Percentiles rank a stretch among this genome's conserved stretches.
These are phyloP conservation scores for Cladophialophora bantiana DNA, from an alignment of 2,329 filamentous ascomycete species.

Conservation along the genomic window DNA sequence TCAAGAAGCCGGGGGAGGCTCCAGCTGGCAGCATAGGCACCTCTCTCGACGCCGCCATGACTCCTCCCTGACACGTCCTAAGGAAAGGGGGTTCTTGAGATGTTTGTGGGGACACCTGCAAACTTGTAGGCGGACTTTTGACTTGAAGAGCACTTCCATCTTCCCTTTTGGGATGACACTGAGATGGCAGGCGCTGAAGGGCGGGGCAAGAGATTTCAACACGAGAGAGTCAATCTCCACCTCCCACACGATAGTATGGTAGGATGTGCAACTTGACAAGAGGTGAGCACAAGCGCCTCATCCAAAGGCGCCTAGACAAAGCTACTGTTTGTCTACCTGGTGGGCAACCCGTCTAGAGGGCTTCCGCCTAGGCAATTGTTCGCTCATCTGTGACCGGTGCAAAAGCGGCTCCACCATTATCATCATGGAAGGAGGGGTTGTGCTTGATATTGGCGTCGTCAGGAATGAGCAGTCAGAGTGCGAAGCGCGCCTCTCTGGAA, in stretches of 20 bases:
- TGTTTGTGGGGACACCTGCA: conserved; percentile 1
- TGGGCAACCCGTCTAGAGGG: not conserved
- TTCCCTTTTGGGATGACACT: not conserved
- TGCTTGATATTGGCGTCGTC: no score
- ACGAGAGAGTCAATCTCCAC: not conserved
- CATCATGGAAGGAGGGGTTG: not conserved
- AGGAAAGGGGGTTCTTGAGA: not conserved
- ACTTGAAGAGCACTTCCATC: not conserved
- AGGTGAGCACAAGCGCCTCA: not conserved
- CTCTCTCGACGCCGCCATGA: not conserved
- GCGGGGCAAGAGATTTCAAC: not conserved
- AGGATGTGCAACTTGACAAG: not conserved
- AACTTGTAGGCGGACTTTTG: not conserved
- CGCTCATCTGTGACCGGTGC: not conserved
- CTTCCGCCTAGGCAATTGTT: not conserved
- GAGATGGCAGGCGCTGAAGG: not conserved
- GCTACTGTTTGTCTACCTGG: not conserved
- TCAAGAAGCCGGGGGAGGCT: not conserved
- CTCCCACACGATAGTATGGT: not conserved
- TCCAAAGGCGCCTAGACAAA: not conserved
- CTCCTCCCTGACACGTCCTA: no score
- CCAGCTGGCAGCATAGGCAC: not conserved
- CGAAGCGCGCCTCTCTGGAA: not conserved
- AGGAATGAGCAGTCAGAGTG: not conserved
- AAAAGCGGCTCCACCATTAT: not conserved